Evolutionary conservation across 495 filamentous ascomycete species (phyloP).

Genomic region (Aspergillus kassunensis): DNA sequence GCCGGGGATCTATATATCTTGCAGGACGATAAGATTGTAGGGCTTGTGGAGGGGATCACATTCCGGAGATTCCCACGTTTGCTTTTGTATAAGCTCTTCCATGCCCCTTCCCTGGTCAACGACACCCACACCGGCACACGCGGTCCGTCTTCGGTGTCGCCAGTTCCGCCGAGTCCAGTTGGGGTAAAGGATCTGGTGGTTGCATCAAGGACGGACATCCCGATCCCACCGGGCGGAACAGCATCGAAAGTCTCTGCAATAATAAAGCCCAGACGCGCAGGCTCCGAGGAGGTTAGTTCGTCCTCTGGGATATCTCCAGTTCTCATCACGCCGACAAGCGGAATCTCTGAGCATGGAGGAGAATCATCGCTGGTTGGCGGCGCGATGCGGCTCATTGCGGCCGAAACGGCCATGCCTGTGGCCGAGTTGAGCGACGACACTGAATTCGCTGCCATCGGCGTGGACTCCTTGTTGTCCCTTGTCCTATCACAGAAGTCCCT

Average conservation of each 20-base stretch:
- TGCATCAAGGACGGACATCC: no score
- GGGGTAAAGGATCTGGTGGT: no score
- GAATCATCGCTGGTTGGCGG: conserved; percentile 1
- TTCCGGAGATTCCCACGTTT: conserved; percentile 6
- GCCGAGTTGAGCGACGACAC: conserved; percentile 11
- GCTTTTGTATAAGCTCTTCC: no score
- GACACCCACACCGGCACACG: no score
- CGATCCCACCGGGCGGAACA: no score
- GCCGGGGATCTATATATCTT: not conserved
- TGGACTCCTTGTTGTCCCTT: conserved; percentile 36
- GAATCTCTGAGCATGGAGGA: not conserved
- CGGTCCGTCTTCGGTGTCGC: no score
- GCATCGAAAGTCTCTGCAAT: no score
- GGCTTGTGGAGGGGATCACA: not conserved
- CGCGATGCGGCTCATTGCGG: conserved; percentile 8
- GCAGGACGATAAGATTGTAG: not conserved
- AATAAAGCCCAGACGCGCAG: no score
- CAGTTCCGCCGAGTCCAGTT: no score
- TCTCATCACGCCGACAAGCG: not conserved
- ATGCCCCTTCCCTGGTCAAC: no score
- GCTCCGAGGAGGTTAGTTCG: no score
- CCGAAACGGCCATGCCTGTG: conserved; percentile 10
- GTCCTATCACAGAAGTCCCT: conserved; percentile 33
- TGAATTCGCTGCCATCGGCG: conserved; percentile 14
- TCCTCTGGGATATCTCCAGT: no score